phyloP scores from a whole-genome alignment of 805 yeast species.

The Lipomyces sp. region DNA sequence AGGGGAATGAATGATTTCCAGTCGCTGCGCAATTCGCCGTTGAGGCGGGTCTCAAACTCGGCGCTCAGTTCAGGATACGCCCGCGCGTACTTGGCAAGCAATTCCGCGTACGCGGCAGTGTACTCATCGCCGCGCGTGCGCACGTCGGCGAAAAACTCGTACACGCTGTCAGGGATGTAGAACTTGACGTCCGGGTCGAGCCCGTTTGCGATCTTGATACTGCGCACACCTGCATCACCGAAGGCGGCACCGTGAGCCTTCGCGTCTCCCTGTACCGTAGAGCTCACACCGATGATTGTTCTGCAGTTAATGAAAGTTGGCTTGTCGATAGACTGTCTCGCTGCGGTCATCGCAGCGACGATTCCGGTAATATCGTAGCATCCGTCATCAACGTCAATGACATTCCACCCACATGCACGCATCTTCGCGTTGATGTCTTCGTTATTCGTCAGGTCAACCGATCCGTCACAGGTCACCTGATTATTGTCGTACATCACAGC shows the following conservation, averaged over 20 bases:
- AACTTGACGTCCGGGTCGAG: slow-evolving; percentile 13
- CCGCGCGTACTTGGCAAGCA: neutral
- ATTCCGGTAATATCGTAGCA: slow-evolving; percentile 37
- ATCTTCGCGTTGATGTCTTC: slow-evolving; percentile 40
- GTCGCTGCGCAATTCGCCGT: neutral
- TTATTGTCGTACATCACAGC: slow-evolving; percentile 42
- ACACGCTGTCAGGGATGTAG: slow-evolving; percentile 6
- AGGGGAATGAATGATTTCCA: slow-evolving; percentile 9
- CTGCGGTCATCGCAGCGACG: slow-evolving; percentile 39
- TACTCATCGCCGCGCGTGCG: slow-evolving; percentile 5
- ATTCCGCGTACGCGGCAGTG: neutral
- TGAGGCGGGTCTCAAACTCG: slow-evolving; percentile 7
- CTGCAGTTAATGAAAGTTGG: slow-evolving; percentile 42
- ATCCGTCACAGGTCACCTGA: slow-evolving; percentile 17
- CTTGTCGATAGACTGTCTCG: slow-evolving; percentile 35
- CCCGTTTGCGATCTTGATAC: slow-evolving; percentile 3
- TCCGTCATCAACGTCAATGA: slow-evolving; percentile 40
- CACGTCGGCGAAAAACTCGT: slow-evolving; percentile 11
- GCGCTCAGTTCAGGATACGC: slow-evolving; percentile 8
- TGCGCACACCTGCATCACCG: slow-evolving; percentile 10
- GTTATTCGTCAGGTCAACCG: slow-evolving; percentile 31
- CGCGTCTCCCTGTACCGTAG: slow-evolving; percentile 7
- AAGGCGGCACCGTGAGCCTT: slow-evolving; percentile 16
- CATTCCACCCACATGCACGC: slow-evolving; percentile 41
- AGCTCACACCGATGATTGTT: slow-evolving; percentile 29